Conservation (phyloP, 805 yeast genomes). For the Candida nitratophila region DNA sequence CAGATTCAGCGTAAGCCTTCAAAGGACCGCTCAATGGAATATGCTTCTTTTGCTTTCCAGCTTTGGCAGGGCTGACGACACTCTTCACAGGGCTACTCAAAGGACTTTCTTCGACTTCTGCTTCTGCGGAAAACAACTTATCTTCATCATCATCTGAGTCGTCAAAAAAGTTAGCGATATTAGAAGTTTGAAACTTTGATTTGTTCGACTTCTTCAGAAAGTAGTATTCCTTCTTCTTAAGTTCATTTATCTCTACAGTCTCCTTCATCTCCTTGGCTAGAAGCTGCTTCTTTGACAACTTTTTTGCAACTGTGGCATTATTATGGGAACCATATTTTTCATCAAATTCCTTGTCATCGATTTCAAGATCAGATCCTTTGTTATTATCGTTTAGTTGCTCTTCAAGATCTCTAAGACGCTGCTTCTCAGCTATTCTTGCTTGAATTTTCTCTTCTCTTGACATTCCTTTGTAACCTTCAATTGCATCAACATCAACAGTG, state of each 20-base stretch:
- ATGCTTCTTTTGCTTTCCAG: not conserved
- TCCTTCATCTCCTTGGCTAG: constrained; percentile 3
- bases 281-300: not conserved
- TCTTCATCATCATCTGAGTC: constrained; percentile 12
- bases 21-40: constrained; percentile 5
- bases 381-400: constrained; percentile 4
- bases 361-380: not conserved
- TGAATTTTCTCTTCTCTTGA: constrained; percentile 21
- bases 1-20: constrained; percentile 2
- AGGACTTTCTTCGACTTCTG: not conserved
- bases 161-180: constrained; percentile 10
- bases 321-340: not conserved
- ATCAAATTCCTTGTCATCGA: not conserved
- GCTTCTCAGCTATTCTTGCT: constrained; percentile 18
- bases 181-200: constrained; percentile 12
- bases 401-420: constrained; percentile 9
- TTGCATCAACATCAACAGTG: constrained; percentile 1
- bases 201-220: not conserved
- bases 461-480: constrained; percentile 15
- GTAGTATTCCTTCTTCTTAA: constrained; percentile 10
- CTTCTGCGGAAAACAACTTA: constrained; percentile 7
- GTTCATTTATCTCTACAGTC: constrained; percentile 9
- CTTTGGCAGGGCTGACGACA: not conserved
- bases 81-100: constrained; percentile 1
- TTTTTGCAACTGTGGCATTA: not conserved